Conservation (phyloP, 2,329 filamentous ascomycete genomes). For the Diaporthe ampelina region DNA sequence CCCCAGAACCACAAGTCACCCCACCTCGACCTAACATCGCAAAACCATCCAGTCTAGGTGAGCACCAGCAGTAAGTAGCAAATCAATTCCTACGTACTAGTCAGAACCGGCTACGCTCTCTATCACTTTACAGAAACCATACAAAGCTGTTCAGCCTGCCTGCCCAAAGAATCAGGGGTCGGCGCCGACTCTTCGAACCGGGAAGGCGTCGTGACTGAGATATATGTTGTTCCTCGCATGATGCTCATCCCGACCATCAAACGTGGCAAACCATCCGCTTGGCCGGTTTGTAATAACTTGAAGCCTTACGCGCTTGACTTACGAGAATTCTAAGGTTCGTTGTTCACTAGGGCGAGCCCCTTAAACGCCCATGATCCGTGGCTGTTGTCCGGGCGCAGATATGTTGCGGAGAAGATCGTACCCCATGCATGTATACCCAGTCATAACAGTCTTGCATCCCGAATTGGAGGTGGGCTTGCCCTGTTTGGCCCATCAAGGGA, state of each 20-base stretch:
- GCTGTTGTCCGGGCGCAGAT: slow-evolving; percentile 20
- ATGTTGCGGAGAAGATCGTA: not conserved
- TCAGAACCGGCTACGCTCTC: not conserved
- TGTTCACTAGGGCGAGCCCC: not conserved
- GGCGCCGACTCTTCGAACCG: slow-evolving; percentile 1
- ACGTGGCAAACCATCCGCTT: not conserved
- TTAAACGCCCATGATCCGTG: not conserved
- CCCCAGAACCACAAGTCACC: not conserved
- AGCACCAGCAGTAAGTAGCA: not conserved
- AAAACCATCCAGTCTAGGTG: not conserved
- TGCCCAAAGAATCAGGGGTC: not conserved
- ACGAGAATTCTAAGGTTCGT: not conserved
- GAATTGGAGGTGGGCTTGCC: not conserved
- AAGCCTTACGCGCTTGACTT: not conserved
- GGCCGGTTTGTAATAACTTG: not conserved
- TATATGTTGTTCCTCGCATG: not conserved
- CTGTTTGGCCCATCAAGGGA: not conserved
- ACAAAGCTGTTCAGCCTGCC: not conserved
- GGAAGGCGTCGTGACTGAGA: not conserved
- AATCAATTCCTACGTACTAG: not conserved
- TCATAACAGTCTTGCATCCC: not conserved
- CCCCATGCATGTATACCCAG: not conserved
- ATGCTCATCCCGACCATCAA: not conserved
- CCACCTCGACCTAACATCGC: not conserved
- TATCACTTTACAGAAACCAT: not conserved